Evolutionary conservation across 2,329 filamentous ascomycete genomes (phyloP), one percentile per base, ranked within the genome.

Genomic region (Hawksworthiomyces lignivorus): DNA sequence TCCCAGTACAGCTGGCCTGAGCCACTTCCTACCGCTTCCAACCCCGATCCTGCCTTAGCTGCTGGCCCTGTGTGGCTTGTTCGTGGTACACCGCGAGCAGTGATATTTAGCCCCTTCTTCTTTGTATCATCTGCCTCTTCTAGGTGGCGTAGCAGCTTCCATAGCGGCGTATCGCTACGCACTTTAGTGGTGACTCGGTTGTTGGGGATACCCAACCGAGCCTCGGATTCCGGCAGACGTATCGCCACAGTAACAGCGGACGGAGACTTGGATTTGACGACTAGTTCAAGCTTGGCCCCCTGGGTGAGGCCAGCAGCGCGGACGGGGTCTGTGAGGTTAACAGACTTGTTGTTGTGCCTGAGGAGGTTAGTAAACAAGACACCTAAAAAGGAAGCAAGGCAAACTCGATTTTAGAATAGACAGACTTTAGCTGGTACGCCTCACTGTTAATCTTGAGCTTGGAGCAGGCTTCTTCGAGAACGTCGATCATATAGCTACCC

Each of bases 271-370:
- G 89, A 92, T 45, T 84, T 81, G 57, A 87, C 81, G 18, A 96
- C 83, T 37, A 98, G 84, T 58, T 97, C 89, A 45, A 98, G 78
- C 58, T 94, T 94, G 45, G 92, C 90, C 48, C 92, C 92, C 28
- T 86, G 77, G 11, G 75, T 72, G 6, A 98, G 80, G 37, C 88
- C 87, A 5, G 88, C 84, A 21, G 90, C 78, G 36, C 90, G 82
- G 59, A 89, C 87, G 31, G 86, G 83, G 43, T 87, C 74, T 7
- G 88, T 90, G 8, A 98, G 75, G 55, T 96, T 88, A 45, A 98
- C 69, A 26, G 78, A 72, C 57, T 90, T 95, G 62, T 90, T 85
- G 59, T 87, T 88, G 61, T 89, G 70, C 55, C 84, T 88, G 44
- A 22, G 36, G 6, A 17, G 18, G 32, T n/a, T n/a, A n/a, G n/a